These are phyloP conservation scores for Verticillium longisporum DNA, from an alignment of 2,329 filamentous ascomycete genomes.

Conservation along the genomic window DNA sequence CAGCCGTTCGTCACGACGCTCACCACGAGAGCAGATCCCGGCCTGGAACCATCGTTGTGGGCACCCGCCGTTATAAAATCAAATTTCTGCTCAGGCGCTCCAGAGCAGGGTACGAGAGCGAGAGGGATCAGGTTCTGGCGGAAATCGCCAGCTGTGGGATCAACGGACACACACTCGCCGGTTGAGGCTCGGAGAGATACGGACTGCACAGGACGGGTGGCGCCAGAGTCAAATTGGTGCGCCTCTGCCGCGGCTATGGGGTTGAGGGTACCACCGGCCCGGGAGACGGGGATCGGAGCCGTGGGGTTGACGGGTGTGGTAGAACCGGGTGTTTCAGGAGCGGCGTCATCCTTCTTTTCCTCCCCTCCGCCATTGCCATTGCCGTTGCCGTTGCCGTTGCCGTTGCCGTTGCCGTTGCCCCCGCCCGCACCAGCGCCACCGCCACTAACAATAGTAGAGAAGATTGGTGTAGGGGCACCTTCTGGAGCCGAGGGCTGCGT, in stretches of 20 bases:
- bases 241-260: conserved; percentile 43
- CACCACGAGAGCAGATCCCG: conserved; percentile 35
- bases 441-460: not conserved
- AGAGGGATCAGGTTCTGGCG: conserved; percentile 47
- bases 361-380: conserved; percentile 1
- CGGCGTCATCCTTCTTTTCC: not conserved
- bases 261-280: conserved; percentile 41
- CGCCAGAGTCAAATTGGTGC: conserved; percentile 37
- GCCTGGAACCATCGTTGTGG: conserved; percentile 34
- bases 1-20: conserved; percentile 45
- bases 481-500: not conserved
- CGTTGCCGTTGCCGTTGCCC: not conserved
- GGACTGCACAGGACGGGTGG: conserved; percentile 35
- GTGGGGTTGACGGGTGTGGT: conserved; percentile 30
- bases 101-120: conserved; percentile 34
- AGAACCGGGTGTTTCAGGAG: too few relatives aligned
- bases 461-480: not conserved
- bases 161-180: conserved; percentile 43
- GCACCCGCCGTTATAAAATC: conserved; percentile 42
- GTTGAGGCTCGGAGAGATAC: conserved; percentile 39
- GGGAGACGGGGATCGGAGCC: conserved; percentile 37
- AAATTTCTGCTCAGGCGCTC: conserved; percentile 39
- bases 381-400: not conserved
- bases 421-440: conserved; percentile 1
- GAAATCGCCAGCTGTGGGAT: conserved; percentile 46